phyloP scores from a whole-genome alignment of 345 rosid species.

The Erysimum cheiranthoides region DNA sequence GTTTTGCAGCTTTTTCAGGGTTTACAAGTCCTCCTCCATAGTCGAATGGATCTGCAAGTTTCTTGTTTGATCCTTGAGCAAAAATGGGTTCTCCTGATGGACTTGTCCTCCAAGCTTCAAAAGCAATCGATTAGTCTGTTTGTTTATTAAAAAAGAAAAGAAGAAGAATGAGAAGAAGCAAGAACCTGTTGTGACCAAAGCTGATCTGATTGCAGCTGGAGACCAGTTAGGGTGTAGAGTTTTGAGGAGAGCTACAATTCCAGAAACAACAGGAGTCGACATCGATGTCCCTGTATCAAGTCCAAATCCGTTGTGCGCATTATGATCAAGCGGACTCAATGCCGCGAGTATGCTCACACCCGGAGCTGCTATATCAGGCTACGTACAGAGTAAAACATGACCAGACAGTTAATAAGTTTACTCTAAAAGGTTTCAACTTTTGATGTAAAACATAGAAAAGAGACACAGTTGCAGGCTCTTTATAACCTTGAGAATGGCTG shows the following conservation, averaged over 20 bases:
- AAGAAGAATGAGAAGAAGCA: background rate
- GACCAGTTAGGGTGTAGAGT: conserved; percentile 49
- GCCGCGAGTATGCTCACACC: conserved; percentile 51
- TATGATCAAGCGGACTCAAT: conserved; percentile 8
- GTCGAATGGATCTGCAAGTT: conserved; percentile 69
- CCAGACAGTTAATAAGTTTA: background rate
- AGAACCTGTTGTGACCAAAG: conserved; percentile 57
- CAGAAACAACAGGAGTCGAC: conserved; percentile 52
- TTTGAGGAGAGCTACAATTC: conserved; percentile 51
- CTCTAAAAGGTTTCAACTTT: background rate
- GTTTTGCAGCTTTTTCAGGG: conserved; percentile 59
- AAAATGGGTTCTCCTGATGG: conserved; percentile 55
- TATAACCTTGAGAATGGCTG: conserved; percentile 64
- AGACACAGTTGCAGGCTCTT: background rate
- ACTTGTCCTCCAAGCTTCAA: conserved; percentile 45
- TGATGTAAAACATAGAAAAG: background rate
- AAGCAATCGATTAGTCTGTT: background rate
- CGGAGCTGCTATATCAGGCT: conserved; percentile 59
- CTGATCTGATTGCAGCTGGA: conserved; percentile 38
- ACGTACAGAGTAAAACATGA: background rate
- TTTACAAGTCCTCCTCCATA: conserved; percentile 67
- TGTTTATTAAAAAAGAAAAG: too few species aligned
- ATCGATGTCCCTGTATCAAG: conserved; percentile 51
- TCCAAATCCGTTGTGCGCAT: background rate
- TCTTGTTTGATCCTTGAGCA: conserved; percentile 52